A percentile compares a stretch with the other conserved stretches of the same genome.
Conservation (phyloP, 1,139 yeast species). For the Geotrichum restrictum region DNA sequence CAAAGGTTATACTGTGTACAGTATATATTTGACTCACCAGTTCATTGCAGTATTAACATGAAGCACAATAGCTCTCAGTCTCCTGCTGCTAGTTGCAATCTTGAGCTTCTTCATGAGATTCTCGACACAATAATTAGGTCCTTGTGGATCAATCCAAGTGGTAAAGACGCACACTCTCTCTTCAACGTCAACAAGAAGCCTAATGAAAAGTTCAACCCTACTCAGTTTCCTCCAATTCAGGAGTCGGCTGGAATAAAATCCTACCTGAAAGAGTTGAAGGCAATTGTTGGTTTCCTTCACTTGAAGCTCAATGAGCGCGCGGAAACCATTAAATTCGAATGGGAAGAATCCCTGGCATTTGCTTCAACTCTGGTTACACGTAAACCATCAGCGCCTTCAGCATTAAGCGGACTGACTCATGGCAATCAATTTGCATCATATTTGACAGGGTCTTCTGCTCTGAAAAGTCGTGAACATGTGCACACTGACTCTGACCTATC, state of each 20-base stretch:
- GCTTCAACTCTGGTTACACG: not conserved
- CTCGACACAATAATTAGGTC: constrained; percentile 8
- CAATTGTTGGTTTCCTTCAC: constrained; percentile 10
- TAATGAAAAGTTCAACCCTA: not conserved
- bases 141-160: constrained; percentile 4
- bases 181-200: not conserved
- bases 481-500: not conserved
- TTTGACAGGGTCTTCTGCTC: not conserved
- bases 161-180: not conserved
- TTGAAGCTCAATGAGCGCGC: constrained; percentile 15
- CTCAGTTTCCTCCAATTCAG: not conserved
- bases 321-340: constrained; percentile 7
- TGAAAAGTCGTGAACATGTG: not conserved
- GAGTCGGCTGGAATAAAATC: not conserved
- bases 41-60: too few species aligned
- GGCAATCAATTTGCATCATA: not conserved
- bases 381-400: too few species aligned
- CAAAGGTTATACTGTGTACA: too few species aligned
- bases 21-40: too few species aligned
- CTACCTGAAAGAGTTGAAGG: not conserved
- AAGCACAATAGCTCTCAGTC: not conserved
- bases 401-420: too few species aligned
- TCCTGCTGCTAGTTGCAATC: constrained; percentile 1
- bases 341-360: constrained; percentile 18
- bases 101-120: constrained; percentile 1